Base-by-base conservation (phyloP, 176 grass and related monocot species). In the Triticum monococcum region DNA sequence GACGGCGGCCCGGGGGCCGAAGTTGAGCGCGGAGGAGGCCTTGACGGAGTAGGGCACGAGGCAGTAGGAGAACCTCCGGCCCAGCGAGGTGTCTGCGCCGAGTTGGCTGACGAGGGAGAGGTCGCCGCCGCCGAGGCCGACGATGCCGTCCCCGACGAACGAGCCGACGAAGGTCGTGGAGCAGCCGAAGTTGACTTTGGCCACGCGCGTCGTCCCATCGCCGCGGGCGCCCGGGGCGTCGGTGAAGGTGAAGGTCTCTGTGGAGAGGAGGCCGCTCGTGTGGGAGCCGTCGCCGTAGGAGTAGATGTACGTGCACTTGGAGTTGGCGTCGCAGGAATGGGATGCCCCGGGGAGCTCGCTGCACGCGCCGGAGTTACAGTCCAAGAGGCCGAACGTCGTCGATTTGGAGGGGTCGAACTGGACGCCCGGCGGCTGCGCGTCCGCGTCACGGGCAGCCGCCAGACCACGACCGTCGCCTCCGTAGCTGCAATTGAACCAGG, bases 61-160 rank as follows among this genome's bases (percentile, higher is more conserved):
- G 77, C 93, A 98, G 77, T 95, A 95, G 23, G 93, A 95, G 91
- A 98, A 95, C 33, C 23, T 88, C 8, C 81, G 79, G 7, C 71
- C 90, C 25, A 92, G 50, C 18, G 22, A 43, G 60, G 75, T 73
- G 45, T 0, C n/a, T 4, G 43, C 68, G 1, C 72, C 71, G 7
- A 95, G 61, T 77, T 97, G 92, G 3, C 85, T 86, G 8, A 92
- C 54, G 8, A 95, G 89, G 17, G 95, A 97, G 11, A 91, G 5
- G 5, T 84, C 9, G 0, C 86, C 82, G 22, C 28, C 70, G 62
- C 92, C 87, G 32, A 97, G 81, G 0, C 95, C 92, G 3, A 92
- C 86, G 3, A 97, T 73, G 9, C 92, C 92, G 9, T 91, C 88
- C 12, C 56, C 33, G 12, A 30, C 20, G 54, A 90, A 83, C 3